Evolutionary conservation across 768 basidiomycete genomes (phyloP), one percentile per base, ranked within the genome.

Genomic region (Trametes coccinea): DNA sequence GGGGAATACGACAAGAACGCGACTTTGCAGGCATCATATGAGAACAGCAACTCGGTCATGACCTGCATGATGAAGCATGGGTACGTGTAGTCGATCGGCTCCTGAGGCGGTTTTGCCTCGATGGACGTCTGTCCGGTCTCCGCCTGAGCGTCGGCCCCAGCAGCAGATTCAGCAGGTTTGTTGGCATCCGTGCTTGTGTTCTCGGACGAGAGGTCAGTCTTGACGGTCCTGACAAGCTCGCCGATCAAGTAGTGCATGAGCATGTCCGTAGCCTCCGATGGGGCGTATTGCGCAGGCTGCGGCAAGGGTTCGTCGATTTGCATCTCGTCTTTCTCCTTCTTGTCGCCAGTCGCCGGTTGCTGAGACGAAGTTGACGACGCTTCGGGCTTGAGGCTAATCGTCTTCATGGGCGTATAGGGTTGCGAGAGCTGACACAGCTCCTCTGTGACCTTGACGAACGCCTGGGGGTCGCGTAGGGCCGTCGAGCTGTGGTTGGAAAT

Each of bases 31-130:
- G 86, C 74, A 66, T 94, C 89, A 68, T 98, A 99, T 11, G 94
- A 98, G 62, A 96, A 93, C 11, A 97, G 76, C 9, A 98, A 78
- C 75, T 99, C 97, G 2, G 94, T 92, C 48, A 98, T 78, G 66
- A 87, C 90, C 71, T 95, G 92, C 89, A 95, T 93, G 64, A 93
- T 76, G 81, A 95, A 93, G 69, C 88, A 90, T 14, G 83, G 78
- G 68, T 90, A 92, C 74, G 75, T 79, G 56, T 76, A 76, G 66
- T 77, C 71, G 44, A 60, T 62, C 13, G 47, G 59, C 14, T 63
- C 61, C 34, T 65, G 62, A 34, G 61, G 44, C 0, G 62, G 31
- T 37, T 56, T 49, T 9, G 51, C 7, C 29, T 66, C 59, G 1
- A 43, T 14, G 16, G 46, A 10, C 13, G 46, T 22, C 33, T 43